Evolutionary conservation across 2,329 filamentous ascomycete species (phyloP).

Genomic region (Epichloe gansuensis): DNA sequence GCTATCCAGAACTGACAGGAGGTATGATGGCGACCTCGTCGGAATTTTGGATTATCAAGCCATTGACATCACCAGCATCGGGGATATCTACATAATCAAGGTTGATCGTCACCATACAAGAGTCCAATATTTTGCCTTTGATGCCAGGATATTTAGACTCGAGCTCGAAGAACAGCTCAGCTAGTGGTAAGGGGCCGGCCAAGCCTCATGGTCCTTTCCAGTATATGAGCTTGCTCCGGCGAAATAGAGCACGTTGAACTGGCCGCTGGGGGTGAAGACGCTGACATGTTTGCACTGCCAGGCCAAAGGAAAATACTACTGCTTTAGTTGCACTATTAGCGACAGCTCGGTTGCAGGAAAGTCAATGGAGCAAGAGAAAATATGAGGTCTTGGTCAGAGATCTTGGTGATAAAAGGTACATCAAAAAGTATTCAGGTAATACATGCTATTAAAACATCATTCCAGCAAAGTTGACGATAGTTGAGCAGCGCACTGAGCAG

Average conservation of each 20-base stretch:
- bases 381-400: slow-evolving; percentile 43
- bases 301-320: background rate
- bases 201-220: slow-evolving; percentile 49
- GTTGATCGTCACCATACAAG: slow-evolving; percentile 69
- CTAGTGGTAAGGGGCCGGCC: slow-evolving; percentile 52
- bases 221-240: slow-evolving; percentile 63
- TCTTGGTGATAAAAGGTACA: slow-evolving; percentile 55
- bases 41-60: slow-evolving; percentile 49
- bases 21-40: slow-evolving; percentile 84
- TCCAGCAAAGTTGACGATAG: slow-evolving; percentile 14
- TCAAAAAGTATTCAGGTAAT: slow-evolving; percentile 47
- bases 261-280: slow-evolving; percentile 39
- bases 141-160: slow-evolving; percentile 63
- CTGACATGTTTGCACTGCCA: slow-evolving; percentile 19
- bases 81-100: slow-evolving; percentile 66
- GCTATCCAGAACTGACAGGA: slow-evolving; percentile 72
- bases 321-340: background rate
- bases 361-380: slow-evolving; percentile 4
- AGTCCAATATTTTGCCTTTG: slow-evolving; percentile 52
- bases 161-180: slow-evolving; percentile 51
- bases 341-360: background rate
- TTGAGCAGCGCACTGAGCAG: slow-evolving; percentile 3
- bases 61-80: slow-evolving; percentile 26
- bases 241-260: slow-evolving; percentile 76
- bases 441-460: slow-evolving; percentile 47